phyloP scores from a whole-genome alignment of 1,284 basidiomycete genomes.

The Cystobasidium slooffiae region DNA sequence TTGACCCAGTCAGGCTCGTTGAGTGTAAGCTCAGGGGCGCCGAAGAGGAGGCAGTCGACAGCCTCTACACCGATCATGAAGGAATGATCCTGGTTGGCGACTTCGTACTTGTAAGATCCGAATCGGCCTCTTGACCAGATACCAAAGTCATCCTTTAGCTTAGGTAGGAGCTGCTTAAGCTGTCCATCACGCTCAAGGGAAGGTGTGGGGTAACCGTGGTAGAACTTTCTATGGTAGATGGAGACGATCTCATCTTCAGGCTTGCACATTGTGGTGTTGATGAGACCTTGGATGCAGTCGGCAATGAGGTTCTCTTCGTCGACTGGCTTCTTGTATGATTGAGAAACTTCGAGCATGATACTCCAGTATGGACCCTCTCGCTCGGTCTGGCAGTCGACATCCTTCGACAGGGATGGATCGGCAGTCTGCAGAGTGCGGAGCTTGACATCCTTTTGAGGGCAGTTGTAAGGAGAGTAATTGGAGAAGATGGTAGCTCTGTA shows the following conservation, averaged over 20 bases:
- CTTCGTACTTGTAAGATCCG: conserved; percentile 63
- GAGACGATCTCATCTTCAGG: conserved; percentile 62
- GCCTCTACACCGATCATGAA: conserved; percentile 63
- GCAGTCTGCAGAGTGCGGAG: conserved; percentile 61
- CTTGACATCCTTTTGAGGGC: conserved; percentile 57
- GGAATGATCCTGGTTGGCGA: conserved; percentile 63
- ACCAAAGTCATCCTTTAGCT: conserved; percentile 58
- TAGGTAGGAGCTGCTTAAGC: conserved; percentile 59
- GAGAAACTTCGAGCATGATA: conserved; percentile 63
- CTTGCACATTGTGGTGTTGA: conserved; percentile 60
- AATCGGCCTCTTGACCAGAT: conserved; percentile 62
- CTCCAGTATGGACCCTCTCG: conserved; percentile 60
- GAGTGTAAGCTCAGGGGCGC: conserved; percentile 60
- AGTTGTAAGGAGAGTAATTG: conserved; percentile 63
- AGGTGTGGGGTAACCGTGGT: conserved; percentile 61
- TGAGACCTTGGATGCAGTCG: conserved; percentile 61
- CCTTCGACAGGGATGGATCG: conserved; percentile 57
- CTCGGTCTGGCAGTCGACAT: conserved; percentile 56
- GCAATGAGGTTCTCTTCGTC: conserved; percentile 60
- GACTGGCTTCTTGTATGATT: conserved; percentile 62
- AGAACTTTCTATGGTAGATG: conserved; percentile 62
- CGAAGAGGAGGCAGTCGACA: conserved; percentile 56
- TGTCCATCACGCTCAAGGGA: conserved; percentile 60
- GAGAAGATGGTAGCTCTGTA: conserved; percentile 64
- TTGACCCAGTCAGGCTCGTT: conserved; percentile 61